Conservation (phyloP, 495 filamentous ascomycete species). For the Aspergillus campestris region DNA sequence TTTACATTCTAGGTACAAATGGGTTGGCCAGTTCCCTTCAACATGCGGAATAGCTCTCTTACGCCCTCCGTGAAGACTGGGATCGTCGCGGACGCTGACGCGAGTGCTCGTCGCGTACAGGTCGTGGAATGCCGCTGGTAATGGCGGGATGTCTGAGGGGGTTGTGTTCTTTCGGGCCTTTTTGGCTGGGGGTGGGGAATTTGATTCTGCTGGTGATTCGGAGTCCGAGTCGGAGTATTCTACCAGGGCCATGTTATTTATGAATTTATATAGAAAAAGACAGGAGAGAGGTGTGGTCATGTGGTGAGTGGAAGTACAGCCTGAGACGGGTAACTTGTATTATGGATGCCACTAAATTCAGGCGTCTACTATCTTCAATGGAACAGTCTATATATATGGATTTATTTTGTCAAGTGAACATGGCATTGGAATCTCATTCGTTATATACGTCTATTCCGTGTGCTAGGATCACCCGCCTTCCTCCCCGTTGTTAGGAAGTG, state of each 20-base stretch:
- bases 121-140: conserved; percentile 77
- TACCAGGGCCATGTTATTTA: conserved; percentile 49
- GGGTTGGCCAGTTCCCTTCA: conserved; percentile 85
- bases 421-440: no score
- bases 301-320: no score
- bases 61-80: conserved; percentile 74
- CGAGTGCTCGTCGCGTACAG: conserved; percentile 74
- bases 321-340: no score
- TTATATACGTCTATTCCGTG: no score
- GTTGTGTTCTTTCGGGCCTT: conserved; percentile 12
- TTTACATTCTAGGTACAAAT: conserved; percentile 90
- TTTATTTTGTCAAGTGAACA: no score
- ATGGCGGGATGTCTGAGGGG: conserved; percentile 52
- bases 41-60: conserved; percentile 75
- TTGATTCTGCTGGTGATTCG: conserved; percentile 28
- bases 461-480: conserved; percentile 10
- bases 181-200: conserved; percentile 16
- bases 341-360: no score
- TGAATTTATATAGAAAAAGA: no score
- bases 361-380: no score
- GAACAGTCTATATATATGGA: no score
- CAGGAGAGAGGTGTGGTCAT: no score
- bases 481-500: conserved; percentile 10
- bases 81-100: conserved; percentile 69
- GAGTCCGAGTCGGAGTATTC: conserved; percentile 67